Conservation (phyloP, 768 basidiomycete genomes). For the Mycena crocata region DNA sequence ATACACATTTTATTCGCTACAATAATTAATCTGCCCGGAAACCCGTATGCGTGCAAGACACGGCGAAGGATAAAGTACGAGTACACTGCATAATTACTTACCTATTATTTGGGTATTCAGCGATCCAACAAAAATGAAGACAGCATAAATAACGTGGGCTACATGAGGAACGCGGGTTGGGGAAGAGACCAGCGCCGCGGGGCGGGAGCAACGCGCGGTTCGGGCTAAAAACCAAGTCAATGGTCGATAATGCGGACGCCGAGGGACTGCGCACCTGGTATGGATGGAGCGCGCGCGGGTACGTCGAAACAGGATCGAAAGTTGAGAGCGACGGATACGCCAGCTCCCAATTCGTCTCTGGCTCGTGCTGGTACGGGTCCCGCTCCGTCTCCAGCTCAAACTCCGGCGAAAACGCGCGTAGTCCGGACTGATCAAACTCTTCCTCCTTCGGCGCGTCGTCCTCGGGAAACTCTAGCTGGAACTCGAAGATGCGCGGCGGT, state of each 20-base stretch:
- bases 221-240: background rate
- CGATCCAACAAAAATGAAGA: conserved; percentile 3
- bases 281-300: conserved; percentile 24
- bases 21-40: conserved; percentile 4
- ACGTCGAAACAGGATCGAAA: conserved; percentile 28
- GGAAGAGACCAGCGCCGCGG: conserved; percentile 25
- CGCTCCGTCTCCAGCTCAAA: conserved; percentile 47
- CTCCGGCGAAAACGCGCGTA: conserved; percentile 54
- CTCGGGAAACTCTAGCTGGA: conserved; percentile 59
- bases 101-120: conserved; percentile 21
- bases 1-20: conserved; percentile 15
- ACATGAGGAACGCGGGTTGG: conserved; percentile 6
- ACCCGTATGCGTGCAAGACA: conserved; percentile 6
- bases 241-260: background rate
- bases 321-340: conserved; percentile 19
- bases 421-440: conserved; percentile 24
- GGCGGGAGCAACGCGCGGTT: background rate
- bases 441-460: conserved; percentile 14
- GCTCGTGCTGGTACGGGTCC: background rate
- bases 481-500: conserved; percentile 73
- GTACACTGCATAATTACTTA: conserved; percentile 26
- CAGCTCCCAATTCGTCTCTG: conserved; percentile 31
- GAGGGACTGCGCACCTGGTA: conserved; percentile 7
- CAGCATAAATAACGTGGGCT: conserved; percentile 13
- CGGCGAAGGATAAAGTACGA: background rate